A percentile compares a stretch with the other conserved stretches of the same genome.
These are phyloP conservation scores for Neurospora sp. DNA, from an alignment of 495 filamentous ascomycete genomes.

Conservation along the genomic window DNA sequence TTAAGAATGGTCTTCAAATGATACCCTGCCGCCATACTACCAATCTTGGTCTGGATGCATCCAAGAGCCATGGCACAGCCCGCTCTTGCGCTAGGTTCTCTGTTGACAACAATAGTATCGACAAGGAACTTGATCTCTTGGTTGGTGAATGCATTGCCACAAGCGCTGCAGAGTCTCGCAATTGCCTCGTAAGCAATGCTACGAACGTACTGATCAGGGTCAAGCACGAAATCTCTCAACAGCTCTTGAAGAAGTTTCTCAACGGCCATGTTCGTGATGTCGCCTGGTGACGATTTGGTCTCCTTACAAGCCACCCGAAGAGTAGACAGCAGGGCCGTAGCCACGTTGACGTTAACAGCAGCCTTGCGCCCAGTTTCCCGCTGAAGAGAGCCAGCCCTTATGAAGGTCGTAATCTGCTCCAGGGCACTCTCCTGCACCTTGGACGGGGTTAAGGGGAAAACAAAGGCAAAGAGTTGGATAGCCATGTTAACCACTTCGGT, in stretches of 20 bases:
- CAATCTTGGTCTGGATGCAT: conserved; percentile 87
- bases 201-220: conserved; percentile 76
- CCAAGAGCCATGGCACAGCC: conserved; percentile 91
- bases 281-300: conserved; percentile 58
- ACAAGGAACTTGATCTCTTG: conserved; percentile 84
- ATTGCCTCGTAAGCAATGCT: conserved; percentile 78
- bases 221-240: conserved; percentile 65
- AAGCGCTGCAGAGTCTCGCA: conserved; percentile 81
- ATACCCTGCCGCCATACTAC: conserved; percentile 96
- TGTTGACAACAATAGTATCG: conserved; percentile 84
- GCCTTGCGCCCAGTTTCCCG: conserved; percentile 81
- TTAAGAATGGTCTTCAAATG: conserved; percentile 94
- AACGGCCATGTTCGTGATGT: conserved; percentile 63
- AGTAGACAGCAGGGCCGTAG: conserved; percentile 66
- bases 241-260: conserved; percentile 84
- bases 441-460: conserved; percentile 73
- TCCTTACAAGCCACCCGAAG: conserved; percentile 80
- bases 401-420: conserved; percentile 81
- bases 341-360: conserved; percentile 84
- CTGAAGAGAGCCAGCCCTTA: conserved; percentile 68
- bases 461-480: conserved; percentile 82
- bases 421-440: conserved; percentile 93
- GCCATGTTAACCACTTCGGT: conserved; percentile 93
- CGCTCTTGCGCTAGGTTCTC: conserved; percentile 85
- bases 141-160: conserved; percentile 81